Conservation (phyloP, 495 filamentous ascomycete species). For the Mytilinidion resinicola region DNA sequence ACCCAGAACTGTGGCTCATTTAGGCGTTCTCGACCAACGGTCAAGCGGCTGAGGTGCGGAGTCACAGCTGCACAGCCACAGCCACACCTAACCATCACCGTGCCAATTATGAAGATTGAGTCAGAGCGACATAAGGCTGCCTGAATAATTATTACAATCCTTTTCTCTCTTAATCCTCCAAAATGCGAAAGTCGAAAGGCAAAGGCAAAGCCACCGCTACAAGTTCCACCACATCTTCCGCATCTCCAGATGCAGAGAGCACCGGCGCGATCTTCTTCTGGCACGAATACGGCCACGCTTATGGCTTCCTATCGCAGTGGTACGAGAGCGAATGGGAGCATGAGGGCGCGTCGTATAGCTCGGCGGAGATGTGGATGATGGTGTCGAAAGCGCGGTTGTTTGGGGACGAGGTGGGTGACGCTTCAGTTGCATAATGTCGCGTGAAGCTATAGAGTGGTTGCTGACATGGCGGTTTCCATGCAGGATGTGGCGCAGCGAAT, state of each 20-base stretch:
- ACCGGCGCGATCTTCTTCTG: not conserved
- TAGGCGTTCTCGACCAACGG: too few relatives aligned
- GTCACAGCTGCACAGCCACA: too few relatives aligned
- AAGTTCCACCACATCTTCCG: not conserved
- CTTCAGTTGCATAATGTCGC: not conserved
- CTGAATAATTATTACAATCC: too few relatives aligned
- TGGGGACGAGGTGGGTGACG: slow-evolving; percentile 29
- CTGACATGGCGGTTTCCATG: not conserved
- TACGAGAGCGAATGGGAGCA: slow-evolving; percentile 1
- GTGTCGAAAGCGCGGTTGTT: slow-evolving; percentile 36
- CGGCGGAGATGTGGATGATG: slow-evolving; percentile 43
- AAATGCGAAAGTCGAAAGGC: too few relatives aligned
- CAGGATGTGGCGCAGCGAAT: slow-evolving; percentile 31
- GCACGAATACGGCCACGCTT: slow-evolving; percentile 1
- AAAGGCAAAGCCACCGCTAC: too few relatives aligned
- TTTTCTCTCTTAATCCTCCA: too few relatives aligned
- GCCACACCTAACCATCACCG: too few relatives aligned
- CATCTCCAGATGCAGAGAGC: not conserved
- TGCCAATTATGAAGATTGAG: too few relatives aligned
- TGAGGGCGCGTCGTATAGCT: slow-evolving; percentile 31
- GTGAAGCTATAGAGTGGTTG: not conserved
- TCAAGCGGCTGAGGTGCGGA: too few relatives aligned
- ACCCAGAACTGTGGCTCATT: too few relatives aligned
- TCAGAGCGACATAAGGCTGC: too few relatives aligned
- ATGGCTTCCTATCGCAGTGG: slow-evolving; percentile 1